Evolutionary conservation across 441 rosid species (phyloP), one percentile per base, ranked within the genome.

Genomic region (Erodium moschatum): DNA sequence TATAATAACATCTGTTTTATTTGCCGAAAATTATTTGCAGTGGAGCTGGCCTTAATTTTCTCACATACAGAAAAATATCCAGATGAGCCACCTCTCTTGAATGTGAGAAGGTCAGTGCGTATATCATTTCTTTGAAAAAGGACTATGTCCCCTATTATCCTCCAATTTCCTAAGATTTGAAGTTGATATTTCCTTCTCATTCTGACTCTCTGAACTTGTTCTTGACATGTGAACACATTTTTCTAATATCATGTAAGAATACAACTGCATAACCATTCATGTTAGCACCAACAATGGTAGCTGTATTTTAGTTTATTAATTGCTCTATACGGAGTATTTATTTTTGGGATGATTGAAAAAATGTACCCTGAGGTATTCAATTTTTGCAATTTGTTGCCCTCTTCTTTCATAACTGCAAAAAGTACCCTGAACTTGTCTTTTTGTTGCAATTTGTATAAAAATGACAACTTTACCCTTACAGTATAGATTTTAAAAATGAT

Each of bases 51-150:
- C 75, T 84, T 91, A 80, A 77, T 91, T 81, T 94, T 94, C 81
- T 81, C 96, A 0, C 99, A 95, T 83, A 85, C 92, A 16, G 91
- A 87, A 75, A 86, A 84, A 60, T 91, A 95, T 73, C 99, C 99
- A 0, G 99, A 91, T 67, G 96, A 90, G 71, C 85, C 85, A 70
- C 97, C 99, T 2, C 90, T 88, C 67, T 71, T 91, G 73, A 85
- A 86, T 77, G 88, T 86, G 35, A 87, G 76, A 79, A 91, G 97
- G 97, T 89, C 33, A 66, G 82, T 74, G 40, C 71, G 50, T 61
- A 64, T 73, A 69, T 65, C 24, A 5, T 5, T 64, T 3, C 29
- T 15, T 9, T 44, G n/a, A 44, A 44, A 9, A 44, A 44, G 50
- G 50, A 44, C 50, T 9, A 44, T 44, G 13, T 11, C 50, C 50